phyloP scores from a whole-genome alignment of 2,329 filamentous ascomycete genomes.

The Xylogone sp. region DNA sequence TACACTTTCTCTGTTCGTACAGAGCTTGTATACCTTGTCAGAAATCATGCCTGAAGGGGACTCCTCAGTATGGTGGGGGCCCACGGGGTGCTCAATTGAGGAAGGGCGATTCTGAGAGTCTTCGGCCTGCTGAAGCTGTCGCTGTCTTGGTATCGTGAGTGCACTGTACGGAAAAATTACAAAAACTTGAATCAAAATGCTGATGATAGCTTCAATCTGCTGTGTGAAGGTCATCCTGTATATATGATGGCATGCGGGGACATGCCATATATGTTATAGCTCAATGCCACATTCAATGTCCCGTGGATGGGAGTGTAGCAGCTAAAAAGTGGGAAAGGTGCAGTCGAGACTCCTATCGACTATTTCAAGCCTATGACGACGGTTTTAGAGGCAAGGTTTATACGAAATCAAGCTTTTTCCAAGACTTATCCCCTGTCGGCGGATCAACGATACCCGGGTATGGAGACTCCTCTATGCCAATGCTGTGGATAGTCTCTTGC shows the following conservation, averaged over 20 bases:
- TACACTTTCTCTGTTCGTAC: slow-evolving; percentile 50
- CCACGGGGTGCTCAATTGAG: slow-evolving; percentile 3
- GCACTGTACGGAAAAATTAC: slow-evolving; percentile 28
- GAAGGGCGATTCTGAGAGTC: background rate
- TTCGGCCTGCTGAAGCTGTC: background rate
- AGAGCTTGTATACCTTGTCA: slow-evolving; percentile 47
- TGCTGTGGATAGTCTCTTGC: too few species aligned
- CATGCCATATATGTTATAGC: background rate
- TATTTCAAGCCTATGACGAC: slow-evolving; percentile 4
- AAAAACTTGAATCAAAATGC: slow-evolving; percentile 24
- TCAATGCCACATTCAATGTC: background rate
- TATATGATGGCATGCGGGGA: background rate
- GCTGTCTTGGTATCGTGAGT: slow-evolving; percentile 23
- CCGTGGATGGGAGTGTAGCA: too few species aligned
- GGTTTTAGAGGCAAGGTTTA: background rate
- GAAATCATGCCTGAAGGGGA: slow-evolving; percentile 32
- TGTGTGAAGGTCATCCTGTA: slow-evolving; percentile 10
- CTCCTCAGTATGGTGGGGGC: slow-evolving; percentile 1
- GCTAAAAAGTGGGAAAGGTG: too few species aligned
- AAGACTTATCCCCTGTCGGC: slow-evolving; percentile 8
- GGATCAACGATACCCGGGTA: too few species aligned
- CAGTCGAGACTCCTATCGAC: too few species aligned
- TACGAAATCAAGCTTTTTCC: slow-evolving; percentile 17
- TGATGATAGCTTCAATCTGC: slow-evolving; percentile 12
- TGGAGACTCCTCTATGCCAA: too few species aligned